These are phyloP conservation scores for Kondoa subrosea DNA, from an alignment of 768 basidiomycete species.

Conservation along the genomic window DNA sequence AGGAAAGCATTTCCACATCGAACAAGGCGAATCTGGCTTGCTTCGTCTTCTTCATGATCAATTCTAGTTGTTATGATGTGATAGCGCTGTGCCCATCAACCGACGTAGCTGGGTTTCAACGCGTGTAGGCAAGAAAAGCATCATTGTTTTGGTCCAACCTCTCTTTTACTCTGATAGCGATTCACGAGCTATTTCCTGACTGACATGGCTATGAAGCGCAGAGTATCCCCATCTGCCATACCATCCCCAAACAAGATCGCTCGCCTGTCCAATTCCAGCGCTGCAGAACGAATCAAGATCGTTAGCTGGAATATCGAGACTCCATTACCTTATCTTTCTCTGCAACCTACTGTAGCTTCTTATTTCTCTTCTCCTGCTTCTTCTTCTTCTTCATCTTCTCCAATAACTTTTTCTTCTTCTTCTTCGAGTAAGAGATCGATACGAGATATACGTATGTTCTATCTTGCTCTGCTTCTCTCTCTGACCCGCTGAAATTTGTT, in stretches of 20 bases:
- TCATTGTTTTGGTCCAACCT: no score
- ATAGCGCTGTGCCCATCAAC: no score
- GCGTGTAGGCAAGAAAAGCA: no score
- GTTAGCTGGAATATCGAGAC: slow-evolving; percentile 22
- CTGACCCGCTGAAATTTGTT: slow-evolving; percentile 1
- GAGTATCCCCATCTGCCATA: not conserved
- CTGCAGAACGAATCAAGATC: slow-evolving; percentile 10
- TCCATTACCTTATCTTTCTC: slow-evolving; percentile 10
- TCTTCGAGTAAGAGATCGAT: slow-evolving; percentile 1
- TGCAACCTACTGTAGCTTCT: not conserved
- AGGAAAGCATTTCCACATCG: no score
- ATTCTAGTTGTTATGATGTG: no score
- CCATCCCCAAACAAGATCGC: not conserved
- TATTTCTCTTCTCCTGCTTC: slow-evolving; percentile 13
- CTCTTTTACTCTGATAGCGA: no score
- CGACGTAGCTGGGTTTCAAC: no score
- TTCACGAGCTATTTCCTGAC: no score
- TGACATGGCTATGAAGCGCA: not conserved
- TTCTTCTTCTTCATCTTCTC: not conserved
- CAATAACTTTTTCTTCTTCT: slow-evolving; percentile 10
- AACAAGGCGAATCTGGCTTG: no score
- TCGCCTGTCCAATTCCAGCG: not conserved
- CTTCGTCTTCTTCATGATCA: no score
- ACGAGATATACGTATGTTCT: not conserved
- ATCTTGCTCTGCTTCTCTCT: no score